Conservation (phyloP, 208 protist species). For the Trichomonas gallinae region DNA sequence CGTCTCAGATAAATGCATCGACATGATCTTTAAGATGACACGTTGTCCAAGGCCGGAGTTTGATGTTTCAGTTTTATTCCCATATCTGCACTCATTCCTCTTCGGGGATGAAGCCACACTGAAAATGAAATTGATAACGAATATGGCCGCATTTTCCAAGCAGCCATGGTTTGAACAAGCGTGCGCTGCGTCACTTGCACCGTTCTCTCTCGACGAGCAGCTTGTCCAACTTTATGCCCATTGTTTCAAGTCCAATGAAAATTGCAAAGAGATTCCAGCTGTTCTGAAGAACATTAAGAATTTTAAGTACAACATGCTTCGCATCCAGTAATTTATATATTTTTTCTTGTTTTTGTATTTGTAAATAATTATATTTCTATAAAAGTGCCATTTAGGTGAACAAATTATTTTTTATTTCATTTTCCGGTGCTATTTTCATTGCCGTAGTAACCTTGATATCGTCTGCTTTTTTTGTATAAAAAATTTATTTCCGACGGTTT, state of each 20-base stretch:
- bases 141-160: neutral
- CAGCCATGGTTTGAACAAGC: neutral
- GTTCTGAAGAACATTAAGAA: neutral
- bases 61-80: neutral
- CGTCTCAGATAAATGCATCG: neutral
- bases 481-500: neutral
- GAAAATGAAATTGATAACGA: neutral
- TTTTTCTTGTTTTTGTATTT: no score
- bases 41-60: neutral
- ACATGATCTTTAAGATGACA: neutral
- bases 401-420: no score
- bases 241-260: neutral
- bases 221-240: neutral
- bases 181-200: neutral
- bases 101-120: neutral
- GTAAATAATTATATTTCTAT: no score
- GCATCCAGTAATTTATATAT: no score
- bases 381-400: no score
- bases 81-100: neutral
- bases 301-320: neutral
- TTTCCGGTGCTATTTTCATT: no score
- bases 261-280: neutral
- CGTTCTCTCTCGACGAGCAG: neutral
- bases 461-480: no score
- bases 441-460: no score